These are phyloP conservation scores for Prunus armeniaca DNA, from an alignment of 306 rosid genomes.

Conservation along the genomic window DNA sequence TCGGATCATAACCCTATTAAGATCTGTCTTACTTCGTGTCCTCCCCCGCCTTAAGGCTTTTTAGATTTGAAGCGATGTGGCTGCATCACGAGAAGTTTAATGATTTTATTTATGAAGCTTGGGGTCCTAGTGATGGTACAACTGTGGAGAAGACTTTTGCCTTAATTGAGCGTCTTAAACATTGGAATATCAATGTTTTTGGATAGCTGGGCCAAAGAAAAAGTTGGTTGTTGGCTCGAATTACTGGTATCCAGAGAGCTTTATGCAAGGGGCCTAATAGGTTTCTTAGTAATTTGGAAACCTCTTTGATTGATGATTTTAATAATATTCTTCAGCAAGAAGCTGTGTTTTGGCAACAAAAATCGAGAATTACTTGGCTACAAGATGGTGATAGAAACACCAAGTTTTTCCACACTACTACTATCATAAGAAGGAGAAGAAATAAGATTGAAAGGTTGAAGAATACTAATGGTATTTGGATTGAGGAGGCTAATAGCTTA, in stretches of 20 bases:
- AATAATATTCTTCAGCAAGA: neutral
- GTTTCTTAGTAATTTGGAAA: neutral
- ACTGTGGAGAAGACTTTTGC: neutral
- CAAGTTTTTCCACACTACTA: neutral
- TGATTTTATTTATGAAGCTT: no score
- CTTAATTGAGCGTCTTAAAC: neutral
- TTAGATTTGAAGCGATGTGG: no score
- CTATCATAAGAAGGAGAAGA: no score
- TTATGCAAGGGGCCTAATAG: neutral
- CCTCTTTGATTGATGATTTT: neutral
- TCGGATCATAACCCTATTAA: no score
- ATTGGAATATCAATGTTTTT: neutral
- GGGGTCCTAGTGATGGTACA: no score
- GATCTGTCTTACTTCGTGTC: no score
- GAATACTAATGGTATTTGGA: no score
- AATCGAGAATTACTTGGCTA: neutral
- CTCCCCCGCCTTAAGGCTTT: no score
- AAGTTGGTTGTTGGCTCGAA: neutral
- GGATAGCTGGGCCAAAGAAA: neutral
- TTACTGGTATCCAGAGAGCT: neutral
- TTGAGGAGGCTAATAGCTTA: no score
- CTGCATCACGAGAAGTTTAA: no score
- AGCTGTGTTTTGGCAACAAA: neutral
- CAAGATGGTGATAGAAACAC: neutral
- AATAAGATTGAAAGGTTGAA: no score